Evolutionary conservation across 1,284 basidiomycete species (phyloP).

Genomic region (Puccinia brachypodii): DNA sequence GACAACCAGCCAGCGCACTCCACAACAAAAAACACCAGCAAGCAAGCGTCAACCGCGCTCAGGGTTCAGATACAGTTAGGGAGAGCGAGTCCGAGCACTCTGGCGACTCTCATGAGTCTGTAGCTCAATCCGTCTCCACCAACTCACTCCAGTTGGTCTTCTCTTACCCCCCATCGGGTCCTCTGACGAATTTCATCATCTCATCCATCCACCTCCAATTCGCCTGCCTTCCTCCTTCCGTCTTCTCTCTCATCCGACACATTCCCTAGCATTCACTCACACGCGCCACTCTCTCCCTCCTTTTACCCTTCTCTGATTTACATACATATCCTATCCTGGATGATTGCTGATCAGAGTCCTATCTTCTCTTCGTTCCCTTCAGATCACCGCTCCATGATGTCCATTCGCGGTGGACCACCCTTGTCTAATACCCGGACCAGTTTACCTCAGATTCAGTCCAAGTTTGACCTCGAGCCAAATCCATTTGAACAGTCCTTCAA

Average conservation of each 20-base stretch:
- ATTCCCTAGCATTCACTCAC: neutral
- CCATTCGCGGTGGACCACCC: conserved; percentile 32
- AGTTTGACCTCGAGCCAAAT: conserved; percentile 74
- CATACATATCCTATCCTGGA: neutral
- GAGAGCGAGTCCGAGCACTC: neutral
- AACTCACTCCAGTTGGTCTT: neutral
- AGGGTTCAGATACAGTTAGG: neutral
- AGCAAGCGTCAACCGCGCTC: neutral
- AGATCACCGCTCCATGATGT: conserved; percentile 21
- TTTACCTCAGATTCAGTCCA: conserved; percentile 48
- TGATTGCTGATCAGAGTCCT: neutral
- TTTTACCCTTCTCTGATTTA: neutral
- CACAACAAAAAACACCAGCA: neutral
- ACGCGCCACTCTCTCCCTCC: neutral
- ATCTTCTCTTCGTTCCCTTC: neutral
- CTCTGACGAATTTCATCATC: neutral
- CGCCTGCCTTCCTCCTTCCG: neutral
- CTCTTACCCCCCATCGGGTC: too few species aligned
- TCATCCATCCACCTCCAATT: neutral
- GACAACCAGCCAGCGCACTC: neutral
- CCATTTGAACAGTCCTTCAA: conserved; percentile 94
- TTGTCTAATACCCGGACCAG: conserved; percentile 42
- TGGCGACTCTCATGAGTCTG: neutral
- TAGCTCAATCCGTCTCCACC: neutral
- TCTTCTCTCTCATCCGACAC: neutral